Percentiles rank a stretch among this genome's conserved stretches.
Evolutionary conservation across 2,329 filamentous ascomycete species (phyloP).

Genomic region (Didymella pomorum): DNA sequence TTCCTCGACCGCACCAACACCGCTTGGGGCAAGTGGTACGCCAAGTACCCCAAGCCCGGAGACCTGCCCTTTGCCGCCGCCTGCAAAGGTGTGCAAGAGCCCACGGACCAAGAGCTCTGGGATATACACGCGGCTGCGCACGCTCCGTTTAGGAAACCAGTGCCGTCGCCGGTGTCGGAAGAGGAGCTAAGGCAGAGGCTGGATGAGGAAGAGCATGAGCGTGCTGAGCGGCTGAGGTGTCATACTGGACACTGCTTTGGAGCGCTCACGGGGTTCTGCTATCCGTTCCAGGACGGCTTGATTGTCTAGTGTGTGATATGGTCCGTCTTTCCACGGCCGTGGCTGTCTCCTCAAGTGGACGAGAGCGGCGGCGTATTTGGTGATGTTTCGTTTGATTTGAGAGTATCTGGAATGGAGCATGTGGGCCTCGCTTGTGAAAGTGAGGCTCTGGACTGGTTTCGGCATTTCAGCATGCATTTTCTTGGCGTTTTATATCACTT

Average conservation of each 20-base stretch:
- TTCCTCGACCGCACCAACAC: constrained; percentile 20
- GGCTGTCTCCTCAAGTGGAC: not conserved
- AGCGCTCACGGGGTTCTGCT: constrained; percentile 6
- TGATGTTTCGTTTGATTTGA: not conserved
- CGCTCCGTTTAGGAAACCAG: not conserved
- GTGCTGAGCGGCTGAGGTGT: constrained; percentile 3
- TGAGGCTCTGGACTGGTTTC: not conserved
- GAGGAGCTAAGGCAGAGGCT: not conserved
- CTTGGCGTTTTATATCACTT: constrained; percentile 11
- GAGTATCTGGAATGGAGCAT: no score
- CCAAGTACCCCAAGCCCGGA: constrained; percentile 3
- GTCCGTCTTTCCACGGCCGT: not conserved
- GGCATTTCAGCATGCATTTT: not conserved
- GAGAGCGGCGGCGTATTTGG: not conserved
- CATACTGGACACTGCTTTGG: constrained; percentile 12
- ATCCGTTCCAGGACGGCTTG: constrained; percentile 6
- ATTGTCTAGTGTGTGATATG: not conserved
- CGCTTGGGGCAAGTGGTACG: constrained; percentile 22
- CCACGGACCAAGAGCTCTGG: constrained; percentile 10
- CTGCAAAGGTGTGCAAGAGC: not conserved
- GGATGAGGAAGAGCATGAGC: constrained; percentile 2
- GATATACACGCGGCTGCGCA: not conserved
- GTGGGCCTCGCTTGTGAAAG: not conserved
- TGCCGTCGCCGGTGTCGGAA: not conserved
- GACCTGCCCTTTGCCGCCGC: constrained; percentile 14